Percentiles rank a stretch among this genome's conserved stretches.
Evolutionary conservation across 163 green algal genomes (phyloP).

Genomic region (Trebouxia gelatinosa): DNA sequence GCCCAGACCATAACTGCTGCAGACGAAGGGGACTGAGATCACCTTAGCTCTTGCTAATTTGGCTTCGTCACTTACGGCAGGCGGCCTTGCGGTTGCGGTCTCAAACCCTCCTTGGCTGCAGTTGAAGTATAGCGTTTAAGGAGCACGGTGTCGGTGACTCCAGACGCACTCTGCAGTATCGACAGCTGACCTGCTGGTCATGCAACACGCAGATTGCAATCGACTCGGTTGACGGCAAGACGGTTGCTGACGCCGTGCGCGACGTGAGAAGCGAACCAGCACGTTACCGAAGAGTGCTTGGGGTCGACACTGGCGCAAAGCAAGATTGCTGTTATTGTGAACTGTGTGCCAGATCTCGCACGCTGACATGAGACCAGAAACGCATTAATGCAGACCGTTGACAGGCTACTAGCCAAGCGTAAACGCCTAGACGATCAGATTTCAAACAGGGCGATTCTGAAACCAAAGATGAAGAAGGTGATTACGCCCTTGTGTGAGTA

Average conservation of each 20-base stretch:
- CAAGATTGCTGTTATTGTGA: background rate
- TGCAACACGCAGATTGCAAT: background rate
- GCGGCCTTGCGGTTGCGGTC: conserved; percentile 5
- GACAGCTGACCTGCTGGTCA: background rate
- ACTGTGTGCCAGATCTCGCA: no score
- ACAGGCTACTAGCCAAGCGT: no score
- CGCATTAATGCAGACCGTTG: background rate
- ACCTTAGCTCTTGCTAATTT: conserved; percentile 15
- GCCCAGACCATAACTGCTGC: no score
- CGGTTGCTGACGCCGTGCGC: background rate
- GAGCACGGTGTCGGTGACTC: background rate
- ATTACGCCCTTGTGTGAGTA: no score
- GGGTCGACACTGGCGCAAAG: background rate
- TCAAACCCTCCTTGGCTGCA: conserved; percentile 23
- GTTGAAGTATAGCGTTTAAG: background rate
- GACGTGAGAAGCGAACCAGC: no score
- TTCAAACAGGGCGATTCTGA: no score
- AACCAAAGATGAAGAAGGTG: no score
- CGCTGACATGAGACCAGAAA: background rate
- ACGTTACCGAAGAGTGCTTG: background rate
- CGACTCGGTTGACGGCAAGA: background rate
- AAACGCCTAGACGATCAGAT: no score
- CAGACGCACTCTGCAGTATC: background rate
- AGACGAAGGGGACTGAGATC: background rate
- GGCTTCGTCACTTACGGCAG: background rate